Conservation (phyloP, 2,329 filamentous ascomycete genomes). For the Botrytis aclada region DNA sequence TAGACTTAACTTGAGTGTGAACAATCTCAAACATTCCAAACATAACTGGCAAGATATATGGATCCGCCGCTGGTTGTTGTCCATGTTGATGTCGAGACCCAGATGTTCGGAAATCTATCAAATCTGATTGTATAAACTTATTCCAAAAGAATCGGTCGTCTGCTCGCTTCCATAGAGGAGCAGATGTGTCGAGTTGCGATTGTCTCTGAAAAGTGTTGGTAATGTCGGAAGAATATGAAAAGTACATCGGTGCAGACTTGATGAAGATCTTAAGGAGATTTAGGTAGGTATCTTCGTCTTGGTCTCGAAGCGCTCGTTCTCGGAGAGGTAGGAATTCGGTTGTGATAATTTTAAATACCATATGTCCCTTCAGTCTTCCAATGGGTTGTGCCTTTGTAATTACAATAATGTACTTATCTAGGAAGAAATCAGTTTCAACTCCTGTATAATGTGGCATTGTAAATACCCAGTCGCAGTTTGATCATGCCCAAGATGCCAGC, state of each 20-base stretch:
- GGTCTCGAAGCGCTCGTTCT: constrained; percentile 85
- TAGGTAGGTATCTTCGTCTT: constrained; percentile 91
- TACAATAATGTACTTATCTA: constrained; percentile 92
- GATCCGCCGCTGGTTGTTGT: constrained; percentile 74
- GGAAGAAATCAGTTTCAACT: constrained; percentile 22
- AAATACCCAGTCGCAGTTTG: constrained; percentile 82
- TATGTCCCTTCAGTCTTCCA: constrained; percentile 89
- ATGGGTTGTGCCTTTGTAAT: constrained; percentile 93
- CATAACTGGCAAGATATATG: constrained; percentile 92
- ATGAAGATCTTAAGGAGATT: constrained; percentile 76
- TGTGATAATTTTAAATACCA: constrained; percentile 87
- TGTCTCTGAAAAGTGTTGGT: constrained; percentile 97
- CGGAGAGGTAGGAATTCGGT: constrained; percentile 93
- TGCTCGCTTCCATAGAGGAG: constrained; percentile 83
- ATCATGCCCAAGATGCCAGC: constrained; percentile 93
- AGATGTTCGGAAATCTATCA: constrained; percentile 79
- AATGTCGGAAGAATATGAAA: constrained; percentile 94
- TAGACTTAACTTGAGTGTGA: constrained; percentile 80
- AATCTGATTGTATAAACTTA: constrained; percentile 81
- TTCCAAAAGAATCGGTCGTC: constrained; percentile 99
- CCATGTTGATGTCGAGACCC: constrained; percentile 62
- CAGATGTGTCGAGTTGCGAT: constrained; percentile 66
- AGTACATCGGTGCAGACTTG: constrained; percentile 88
- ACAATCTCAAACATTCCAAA: constrained; percentile 94
- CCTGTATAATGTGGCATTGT: background rate